Percentiles rank a stretch among this genome's conserved stretches.
Conservation (phyloP, 2,329 filamentous ascomycete genomes). For the Amylocarpus encephaloides region DNA sequence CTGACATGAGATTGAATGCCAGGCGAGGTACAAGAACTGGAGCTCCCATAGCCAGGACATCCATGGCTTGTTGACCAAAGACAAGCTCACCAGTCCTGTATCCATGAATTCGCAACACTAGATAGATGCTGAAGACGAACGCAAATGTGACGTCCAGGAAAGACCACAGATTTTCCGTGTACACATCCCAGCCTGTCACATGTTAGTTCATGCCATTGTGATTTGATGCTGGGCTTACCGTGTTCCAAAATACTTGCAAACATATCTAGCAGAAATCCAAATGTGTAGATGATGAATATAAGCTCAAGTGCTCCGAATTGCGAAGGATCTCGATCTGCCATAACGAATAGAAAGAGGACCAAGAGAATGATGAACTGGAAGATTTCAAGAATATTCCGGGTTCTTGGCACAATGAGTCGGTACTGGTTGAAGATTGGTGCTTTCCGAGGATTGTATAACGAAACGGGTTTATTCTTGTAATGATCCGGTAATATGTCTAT, state of each 20-base stretch:
- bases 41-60: slow-evolving; percentile 72
- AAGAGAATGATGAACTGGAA: slow-evolving; percentile 67
- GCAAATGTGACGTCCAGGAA: slow-evolving; percentile 77
- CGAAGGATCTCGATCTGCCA: slow-evolving; percentile 59
- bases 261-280: slow-evolving; percentile 54
- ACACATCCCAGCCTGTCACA: slow-evolving; percentile 57
- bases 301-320: slow-evolving; percentile 53
- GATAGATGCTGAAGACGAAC: slow-evolving; percentile 63
- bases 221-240: slow-evolving; percentile 31
- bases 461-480: slow-evolving; percentile 79
- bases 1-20: slow-evolving; percentile 76
- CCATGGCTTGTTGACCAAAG: slow-evolving; percentile 60
- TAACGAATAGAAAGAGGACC: slow-evolving; percentile 62
- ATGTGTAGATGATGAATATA: slow-evolving; percentile 65
- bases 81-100: slow-evolving; percentile 43
- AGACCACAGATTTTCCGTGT: slow-evolving; percentile 84
- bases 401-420: slow-evolving; percentile 74
- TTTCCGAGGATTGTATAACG: slow-evolving; percentile 69
- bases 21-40: slow-evolving; percentile 72
- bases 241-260: slow-evolving; percentile 21
- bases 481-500: slow-evolving; percentile 80
- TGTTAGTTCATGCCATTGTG: slow-evolving; percentile 32
- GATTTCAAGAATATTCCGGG: slow-evolving; percentile 68
- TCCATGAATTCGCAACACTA: slow-evolving; percentile 61
- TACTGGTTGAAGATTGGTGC: slow-evolving; percentile 79